These are phyloP conservation scores for Globisporangium cederbergense DNA, from an alignment of 352 stramenopile species.

Conservation along the genomic window DNA sequence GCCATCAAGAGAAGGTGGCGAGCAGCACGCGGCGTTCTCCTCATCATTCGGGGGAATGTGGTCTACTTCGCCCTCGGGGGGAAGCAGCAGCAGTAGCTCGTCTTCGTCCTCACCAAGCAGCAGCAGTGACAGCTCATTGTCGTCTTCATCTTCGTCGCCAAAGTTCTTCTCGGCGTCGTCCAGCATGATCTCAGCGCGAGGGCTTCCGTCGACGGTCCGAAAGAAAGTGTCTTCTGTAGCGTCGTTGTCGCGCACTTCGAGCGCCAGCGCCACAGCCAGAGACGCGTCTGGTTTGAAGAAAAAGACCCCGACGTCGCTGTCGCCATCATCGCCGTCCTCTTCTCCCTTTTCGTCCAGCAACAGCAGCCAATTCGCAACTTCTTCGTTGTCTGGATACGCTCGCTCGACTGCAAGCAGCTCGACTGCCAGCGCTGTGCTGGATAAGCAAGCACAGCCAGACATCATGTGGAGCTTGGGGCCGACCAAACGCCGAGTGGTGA, in stretches of 20 bases:
- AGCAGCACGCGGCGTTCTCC: not conserved
- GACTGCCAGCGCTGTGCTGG: not conserved
- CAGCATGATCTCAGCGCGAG: slow-evolving; percentile 13
- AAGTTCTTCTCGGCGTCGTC: slow-evolving; percentile 26
- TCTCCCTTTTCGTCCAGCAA: slow-evolving; percentile 3
- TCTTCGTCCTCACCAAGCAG: slow-evolving; percentile 14
- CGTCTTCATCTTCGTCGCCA: slow-evolving; percentile 15
- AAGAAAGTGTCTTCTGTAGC: slow-evolving; percentile 11
- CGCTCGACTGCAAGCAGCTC: slow-evolving; percentile 4
- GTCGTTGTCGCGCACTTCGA: not conserved
- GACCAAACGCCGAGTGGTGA: slow-evolving; percentile 29
- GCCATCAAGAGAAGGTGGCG: slow-evolving; percentile 4
- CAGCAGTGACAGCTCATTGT: not conserved
- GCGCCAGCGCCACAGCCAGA: not conserved
- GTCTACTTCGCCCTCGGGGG: not conserved
- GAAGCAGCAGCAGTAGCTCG: not conserved
- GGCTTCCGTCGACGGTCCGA: slow-evolving; percentile 4
- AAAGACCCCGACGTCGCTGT: slow-evolving; percentile 7
- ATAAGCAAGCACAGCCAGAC: slow-evolving; percentile 7
- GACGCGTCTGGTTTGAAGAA: slow-evolving; percentile 15
- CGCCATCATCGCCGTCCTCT: not conserved
- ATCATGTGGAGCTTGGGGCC: slow-evolving; percentile 27
- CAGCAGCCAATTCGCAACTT: slow-evolving; percentile 2
- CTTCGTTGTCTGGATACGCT: slow-evolving; percentile 12
- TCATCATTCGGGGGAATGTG: slow-evolving; percentile 10